A percentile compares a stretch with the other conserved stretches of the same genome.
These are phyloP conservation scores for Komagataella populi DNA, from an alignment of 805 yeast species.

Conservation along the genomic window DNA sequence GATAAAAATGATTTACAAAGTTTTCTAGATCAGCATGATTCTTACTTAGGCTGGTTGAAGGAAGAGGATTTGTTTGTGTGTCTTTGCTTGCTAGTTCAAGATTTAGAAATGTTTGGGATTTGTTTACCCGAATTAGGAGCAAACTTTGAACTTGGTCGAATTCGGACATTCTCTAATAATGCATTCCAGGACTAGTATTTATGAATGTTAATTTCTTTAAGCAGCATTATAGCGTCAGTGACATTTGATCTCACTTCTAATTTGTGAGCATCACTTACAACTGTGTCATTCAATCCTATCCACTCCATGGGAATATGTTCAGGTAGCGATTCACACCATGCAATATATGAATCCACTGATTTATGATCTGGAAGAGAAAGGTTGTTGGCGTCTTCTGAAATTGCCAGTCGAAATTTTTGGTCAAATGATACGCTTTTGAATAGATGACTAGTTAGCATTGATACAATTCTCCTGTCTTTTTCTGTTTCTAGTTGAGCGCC, in stretches of 20 bases:
- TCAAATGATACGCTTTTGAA: slow-evolving; percentile 15
- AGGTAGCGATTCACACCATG: neutral
- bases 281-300: slow-evolving; percentile 9
- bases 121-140: neutral
- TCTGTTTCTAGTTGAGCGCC: slow-evolving; percentile 46
- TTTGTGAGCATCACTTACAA: neutral
- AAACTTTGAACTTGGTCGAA: neutral
- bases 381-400: neutral
- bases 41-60: neutral
- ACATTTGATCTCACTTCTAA: neutral
- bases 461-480: slow-evolving; percentile 25
- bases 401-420: neutral
- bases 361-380: neutral
- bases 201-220: neutral
- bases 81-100: neutral
- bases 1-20: neutral
- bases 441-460: slow-evolving; percentile 19
- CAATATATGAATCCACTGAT: neutral
- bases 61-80: neutral
- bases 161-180: neutral
- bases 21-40: neutral
- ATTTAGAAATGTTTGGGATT: neutral
- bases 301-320: slow-evolving; percentile 24
- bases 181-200: neutral
- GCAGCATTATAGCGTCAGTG: neutral